Percentiles rank a stretch among this genome's conserved stretches.
Conservation (phyloP, 1,284 basidiomycete genomes). For the Vanrija pseudolonga region DNA sequence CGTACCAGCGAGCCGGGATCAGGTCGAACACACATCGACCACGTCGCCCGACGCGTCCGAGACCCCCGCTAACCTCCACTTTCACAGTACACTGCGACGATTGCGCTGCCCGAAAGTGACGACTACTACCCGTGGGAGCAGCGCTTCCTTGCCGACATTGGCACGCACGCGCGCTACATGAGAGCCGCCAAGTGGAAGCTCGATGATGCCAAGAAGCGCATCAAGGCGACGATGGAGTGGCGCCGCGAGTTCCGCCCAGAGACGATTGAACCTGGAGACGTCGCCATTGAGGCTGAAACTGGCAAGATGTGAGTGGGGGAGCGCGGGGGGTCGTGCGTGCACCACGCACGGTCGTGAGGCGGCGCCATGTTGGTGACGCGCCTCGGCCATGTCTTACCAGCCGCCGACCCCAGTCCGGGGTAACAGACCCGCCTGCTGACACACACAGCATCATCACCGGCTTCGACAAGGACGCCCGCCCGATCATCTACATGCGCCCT, state of each 20-base stretch:
- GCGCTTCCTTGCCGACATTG: conserved; percentile 67
- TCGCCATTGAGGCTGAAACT: conserved; percentile 67
- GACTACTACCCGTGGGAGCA: conserved; percentile 69
- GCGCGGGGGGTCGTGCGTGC: not conserved
- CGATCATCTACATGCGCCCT: conserved; percentile 78
- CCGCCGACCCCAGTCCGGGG: too few relatives aligned
- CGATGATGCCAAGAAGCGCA: conserved; percentile 69
- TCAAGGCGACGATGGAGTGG: conserved; percentile 75
- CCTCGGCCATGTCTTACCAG: too few relatives aligned
- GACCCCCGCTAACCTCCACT: not conserved
- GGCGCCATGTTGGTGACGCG: not conserved
- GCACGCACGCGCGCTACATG: conserved; percentile 74
- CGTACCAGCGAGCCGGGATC: conserved; percentile 11
- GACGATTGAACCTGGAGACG: conserved; percentile 71
- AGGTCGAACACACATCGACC: not conserved
- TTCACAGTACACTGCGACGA: conserved; percentile 65
- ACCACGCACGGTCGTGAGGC: not conserved
- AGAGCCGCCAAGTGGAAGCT: conserved; percentile 77
- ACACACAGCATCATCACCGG: conserved; percentile 65
- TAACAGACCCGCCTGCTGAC: not conserved
- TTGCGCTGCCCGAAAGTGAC: conserved; percentile 62
- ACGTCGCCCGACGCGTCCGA: not conserved
- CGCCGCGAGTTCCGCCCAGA: conserved; percentile 75
- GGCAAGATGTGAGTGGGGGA: conserved; percentile 77
- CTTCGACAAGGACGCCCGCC: conserved; percentile 74